phyloP scores from a whole-genome alignment of 2,329 filamentous ascomycete genomes.

The Ophiocordyceps robertsii region DNA sequence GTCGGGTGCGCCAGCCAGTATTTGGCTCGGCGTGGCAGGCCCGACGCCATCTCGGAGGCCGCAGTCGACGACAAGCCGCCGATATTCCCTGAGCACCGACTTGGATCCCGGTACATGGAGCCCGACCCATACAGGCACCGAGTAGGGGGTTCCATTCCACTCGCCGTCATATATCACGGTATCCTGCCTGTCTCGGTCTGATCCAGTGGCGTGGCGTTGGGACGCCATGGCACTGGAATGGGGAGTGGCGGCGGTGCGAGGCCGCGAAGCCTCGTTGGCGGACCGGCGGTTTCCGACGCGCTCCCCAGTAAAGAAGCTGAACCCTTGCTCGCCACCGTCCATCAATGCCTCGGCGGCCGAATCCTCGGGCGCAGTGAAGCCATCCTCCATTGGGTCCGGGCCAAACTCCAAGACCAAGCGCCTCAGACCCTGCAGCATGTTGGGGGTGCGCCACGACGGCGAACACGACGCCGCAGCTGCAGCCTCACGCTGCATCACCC shows the following conservation, averaged over 20 bases:
- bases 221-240: constrained; percentile 4
- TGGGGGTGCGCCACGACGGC: constrained; percentile 23
- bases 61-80: constrained; percentile 25
- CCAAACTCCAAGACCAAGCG: constrained; percentile 42
- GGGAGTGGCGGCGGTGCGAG: background rate
- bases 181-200: constrained; percentile 6
- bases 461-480: constrained; percentile 6
- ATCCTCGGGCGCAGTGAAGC: constrained; percentile 16
- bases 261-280: constrained; percentile 1
- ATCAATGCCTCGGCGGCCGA: constrained; percentile 30
- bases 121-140: constrained; percentile 33
- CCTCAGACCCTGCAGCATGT: constrained; percentile 35
- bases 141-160: constrained; percentile 13
- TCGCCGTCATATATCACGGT: constrained; percentile 10
- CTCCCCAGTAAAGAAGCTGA: constrained; percentile 31
- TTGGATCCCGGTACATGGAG: constrained; percentile 15
- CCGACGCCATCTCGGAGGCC: constrained; percentile 23
- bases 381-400: constrained; percentile 24
- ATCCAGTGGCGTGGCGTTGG: background rate
- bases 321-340: constrained; percentile 21
- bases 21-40: constrained; percentile 34
- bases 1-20: constrained; percentile 33
- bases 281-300: constrained; percentile 1
- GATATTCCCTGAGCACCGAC: constrained; percentile 32
- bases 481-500: constrained; percentile 21